These are phyloP conservation scores for Raphanus sativus DNA, from an alignment of 345 rosid genomes.

Conservation along the genomic window DNA sequence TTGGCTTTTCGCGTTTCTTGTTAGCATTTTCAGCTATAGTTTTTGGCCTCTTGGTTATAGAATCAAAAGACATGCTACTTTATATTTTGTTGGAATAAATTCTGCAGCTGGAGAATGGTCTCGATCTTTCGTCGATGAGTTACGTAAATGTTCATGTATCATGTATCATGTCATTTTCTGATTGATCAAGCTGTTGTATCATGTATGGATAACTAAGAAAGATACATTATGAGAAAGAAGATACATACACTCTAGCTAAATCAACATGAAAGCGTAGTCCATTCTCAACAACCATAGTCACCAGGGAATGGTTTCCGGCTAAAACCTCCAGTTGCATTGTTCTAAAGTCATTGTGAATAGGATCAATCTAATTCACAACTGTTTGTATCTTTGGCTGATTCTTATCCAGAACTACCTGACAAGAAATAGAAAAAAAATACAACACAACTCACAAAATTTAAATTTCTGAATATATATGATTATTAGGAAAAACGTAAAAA, in stretches of 20 bases:
- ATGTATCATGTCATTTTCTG: too few relatives aligned
- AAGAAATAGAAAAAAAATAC: slow-evolving; percentile 9
- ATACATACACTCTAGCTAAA: slow-evolving; percentile 75
- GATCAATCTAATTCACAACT: slow-evolving; percentile 82
- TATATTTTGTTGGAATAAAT: background rate
- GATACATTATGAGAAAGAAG: background rate
- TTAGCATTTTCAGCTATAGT: slow-evolving; percentile 13
- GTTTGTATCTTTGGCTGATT: slow-evolving; percentile 88
- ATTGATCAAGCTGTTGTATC: too few relatives aligned
- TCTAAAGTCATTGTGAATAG: slow-evolving; percentile 69
- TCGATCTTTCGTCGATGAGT: slow-evolving; percentile 1
- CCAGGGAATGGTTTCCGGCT: slow-evolving; percentile 90
- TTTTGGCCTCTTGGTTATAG: slow-evolving; percentile 14
- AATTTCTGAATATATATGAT: too few relatives aligned
- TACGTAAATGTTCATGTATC: slow-evolving; percentile 65
- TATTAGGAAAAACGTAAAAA: too few relatives aligned
- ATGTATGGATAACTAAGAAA: too few relatives aligned
- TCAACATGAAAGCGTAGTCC: slow-evolving; percentile 85
- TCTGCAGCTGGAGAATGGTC: background rate
- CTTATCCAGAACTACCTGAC: slow-evolving; percentile 84
- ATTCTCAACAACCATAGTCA: slow-evolving; percentile 82
- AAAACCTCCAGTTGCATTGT: slow-evolving; percentile 93
- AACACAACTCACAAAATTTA: background rate
- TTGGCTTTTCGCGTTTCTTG: background rate
- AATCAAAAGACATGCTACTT: background rate